Conservation (phyloP, 768 basidiomycete genomes). For the Leccinum aurantiacum region DNA sequence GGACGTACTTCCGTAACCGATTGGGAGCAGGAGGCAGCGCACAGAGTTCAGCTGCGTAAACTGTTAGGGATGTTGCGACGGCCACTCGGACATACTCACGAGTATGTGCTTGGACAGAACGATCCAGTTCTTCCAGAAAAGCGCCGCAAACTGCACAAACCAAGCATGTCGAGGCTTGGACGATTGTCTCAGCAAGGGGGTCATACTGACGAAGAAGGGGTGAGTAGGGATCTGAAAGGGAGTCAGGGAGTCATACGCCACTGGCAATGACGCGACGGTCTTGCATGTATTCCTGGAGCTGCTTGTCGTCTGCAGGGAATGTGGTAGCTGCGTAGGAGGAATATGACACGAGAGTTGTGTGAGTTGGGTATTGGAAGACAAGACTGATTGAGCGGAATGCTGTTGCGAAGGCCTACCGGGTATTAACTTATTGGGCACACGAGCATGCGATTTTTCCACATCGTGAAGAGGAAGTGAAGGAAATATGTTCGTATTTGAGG, state of each 20-base stretch:
- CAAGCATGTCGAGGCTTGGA: constrained; percentile 17
- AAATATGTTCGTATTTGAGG: too few relatives aligned
- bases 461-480: too few relatives aligned
- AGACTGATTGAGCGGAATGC: too few relatives aligned
- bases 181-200: constrained; percentile 78
- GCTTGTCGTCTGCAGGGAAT: constrained; percentile 61
- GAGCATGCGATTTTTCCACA: too few relatives aligned
- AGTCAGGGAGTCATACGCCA: constrained; percentile 49
- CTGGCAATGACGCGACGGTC: constrained; percentile 66
- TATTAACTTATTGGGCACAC: too few relatives aligned
- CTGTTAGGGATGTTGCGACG: constrained; percentile 3
- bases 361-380: too few relatives aligned
- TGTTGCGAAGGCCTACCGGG: too few relatives aligned
- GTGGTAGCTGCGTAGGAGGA: constrained; percentile 51
- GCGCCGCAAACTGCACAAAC: constrained; percentile 55
- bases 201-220: constrained; percentile 63
- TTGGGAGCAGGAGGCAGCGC: constrained; percentile 61
- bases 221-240: constrained; percentile 12
- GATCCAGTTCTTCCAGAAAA: constrained; percentile 77
- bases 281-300: constrained; percentile 72
- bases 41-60: constrained; percentile 51
- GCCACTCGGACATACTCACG: constrained; percentile 39
- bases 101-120: constrained; percentile 63
- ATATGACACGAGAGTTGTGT: too few relatives aligned
- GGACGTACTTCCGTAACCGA: constrained; percentile 51